Evolutionary conservation across 306 rosid species (phyloP).

Genomic region (Sicyos baderoa): DNA sequence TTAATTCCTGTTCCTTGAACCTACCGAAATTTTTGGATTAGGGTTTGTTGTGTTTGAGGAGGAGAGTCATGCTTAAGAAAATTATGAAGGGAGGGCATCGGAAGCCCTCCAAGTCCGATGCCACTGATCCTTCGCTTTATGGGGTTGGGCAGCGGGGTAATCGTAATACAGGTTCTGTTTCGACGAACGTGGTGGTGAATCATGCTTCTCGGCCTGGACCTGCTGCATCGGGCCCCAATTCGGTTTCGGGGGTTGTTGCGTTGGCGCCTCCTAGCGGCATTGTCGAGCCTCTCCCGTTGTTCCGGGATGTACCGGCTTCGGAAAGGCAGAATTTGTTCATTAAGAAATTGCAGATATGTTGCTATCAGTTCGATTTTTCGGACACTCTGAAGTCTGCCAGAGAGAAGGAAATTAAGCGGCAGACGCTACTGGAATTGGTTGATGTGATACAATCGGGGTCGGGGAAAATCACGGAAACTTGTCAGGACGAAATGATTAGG

Average conservation of each 20-base stretch:
- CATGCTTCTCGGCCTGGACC: slow-evolving; percentile 61
- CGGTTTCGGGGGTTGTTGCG: slow-evolving; percentile 5
- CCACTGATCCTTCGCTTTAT: slow-evolving; percentile 41
- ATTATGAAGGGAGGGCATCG: slow-evolving; percentile 71
- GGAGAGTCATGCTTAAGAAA: slow-evolving; percentile 61
- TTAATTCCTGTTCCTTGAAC: slow-evolving; percentile 25
- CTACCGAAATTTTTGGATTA: slow-evolving; percentile 34
- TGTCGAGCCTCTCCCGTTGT: slow-evolving; percentile 59
- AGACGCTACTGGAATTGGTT: slow-evolving; percentile 69
- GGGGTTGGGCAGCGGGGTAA: slow-evolving; percentile 32
- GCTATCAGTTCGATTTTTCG: slow-evolving; percentile 57
- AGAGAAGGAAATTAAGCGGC: slow-evolving; percentile 89
- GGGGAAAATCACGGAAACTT: slow-evolving; percentile 70
- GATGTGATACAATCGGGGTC: slow-evolving; percentile 86
- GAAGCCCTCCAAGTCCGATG: slow-evolving; percentile 83
- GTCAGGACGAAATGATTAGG: slow-evolving; percentile 82
- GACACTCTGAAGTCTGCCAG: slow-evolving; percentile 63
- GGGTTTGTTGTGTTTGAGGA: slow-evolving; percentile 32
- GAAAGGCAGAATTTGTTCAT: slow-evolving; percentile 64
- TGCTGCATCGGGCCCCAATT: slow-evolving; percentile 21
- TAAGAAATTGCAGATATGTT: slow-evolving; percentile 56
- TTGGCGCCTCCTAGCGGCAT: slow-evolving; percentile 40
- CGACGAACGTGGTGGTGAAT: slow-evolving; percentile 53
- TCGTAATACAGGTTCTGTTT: slow-evolving; percentile 35
- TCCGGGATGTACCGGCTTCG: slow-evolving; percentile 55